These are phyloP conservation scores for Galeopsis tetrahit DNA, from an alignment of 257 asterid genomes.

Conservation along the genomic window DNA sequence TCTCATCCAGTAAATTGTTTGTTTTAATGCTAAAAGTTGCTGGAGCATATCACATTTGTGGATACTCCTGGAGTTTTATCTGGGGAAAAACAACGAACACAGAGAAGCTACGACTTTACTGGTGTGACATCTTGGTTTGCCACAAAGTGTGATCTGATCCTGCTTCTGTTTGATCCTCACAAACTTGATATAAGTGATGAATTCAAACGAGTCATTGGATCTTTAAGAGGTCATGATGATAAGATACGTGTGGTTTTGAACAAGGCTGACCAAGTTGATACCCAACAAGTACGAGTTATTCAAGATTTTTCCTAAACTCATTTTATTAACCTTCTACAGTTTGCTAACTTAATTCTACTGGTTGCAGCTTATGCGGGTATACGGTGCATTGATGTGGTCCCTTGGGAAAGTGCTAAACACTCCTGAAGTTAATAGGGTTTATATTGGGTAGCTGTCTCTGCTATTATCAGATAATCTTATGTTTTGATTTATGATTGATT, in stretches of 20 bases:
- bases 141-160: slow-evolving; percentile 85
- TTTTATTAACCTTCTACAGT: slow-evolving; percentile 17
- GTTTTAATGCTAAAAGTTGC: slow-evolving; percentile 56
- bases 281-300: slow-evolving; percentile 68
- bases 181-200: slow-evolving; percentile 97
- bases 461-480: neutral
- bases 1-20: slow-evolving; percentile 23
- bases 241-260: slow-evolving; percentile 95
- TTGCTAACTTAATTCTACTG: slow-evolving; percentile 18
- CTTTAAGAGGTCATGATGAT: slow-evolving; percentile 95
- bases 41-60: slow-evolving; percentile 94
- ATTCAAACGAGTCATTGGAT: slow-evolving; percentile 87
- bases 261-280: slow-evolving; percentile 97
- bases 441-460: slow-evolving; percentile 72
- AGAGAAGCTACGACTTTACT: slow-evolving; percentile 75
- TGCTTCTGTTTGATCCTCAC: slow-evolving; percentile 94
- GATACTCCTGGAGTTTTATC: slow-evolving; percentile 97
- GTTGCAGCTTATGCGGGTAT: slow-evolving; percentile 93
- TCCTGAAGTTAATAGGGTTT: slow-evolving; percentile 92
- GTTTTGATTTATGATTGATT: neutral
- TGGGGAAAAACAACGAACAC: slow-evolving; percentile 96
- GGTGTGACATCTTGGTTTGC: slow-evolving; percentile 99
- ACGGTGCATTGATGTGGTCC: slow-evolving; percentile 99
- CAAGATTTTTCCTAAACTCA: slow-evolving; percentile 12
- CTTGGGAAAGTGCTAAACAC: slow-evolving; percentile 95